Evolutionary conservation across 305 asterid genomes (phyloP).

Genomic region (Rubia tinctorum): DNA sequence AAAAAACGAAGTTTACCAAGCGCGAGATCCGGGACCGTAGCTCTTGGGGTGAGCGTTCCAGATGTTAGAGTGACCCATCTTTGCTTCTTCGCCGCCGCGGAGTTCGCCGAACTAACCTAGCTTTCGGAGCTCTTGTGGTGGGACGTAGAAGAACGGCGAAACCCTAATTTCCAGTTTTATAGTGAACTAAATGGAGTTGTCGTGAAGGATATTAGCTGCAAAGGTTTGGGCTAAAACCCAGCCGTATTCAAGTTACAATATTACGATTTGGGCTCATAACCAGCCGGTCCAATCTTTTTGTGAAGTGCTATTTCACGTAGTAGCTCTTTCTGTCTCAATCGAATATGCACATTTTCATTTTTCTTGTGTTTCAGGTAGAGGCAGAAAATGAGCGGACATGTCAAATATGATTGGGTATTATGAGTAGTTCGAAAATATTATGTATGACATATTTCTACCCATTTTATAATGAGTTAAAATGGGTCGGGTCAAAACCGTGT

Average conservation of each 20-base stretch:
- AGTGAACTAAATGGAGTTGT: neutral
- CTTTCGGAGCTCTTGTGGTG: neutral
- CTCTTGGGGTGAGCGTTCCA: conserved; percentile 41
- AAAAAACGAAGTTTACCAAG: conserved; percentile 15
- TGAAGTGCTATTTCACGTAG: neutral
- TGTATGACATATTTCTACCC: too few relatives aligned
- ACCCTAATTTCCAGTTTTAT: neutral
- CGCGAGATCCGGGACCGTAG: conserved; percentile 36
- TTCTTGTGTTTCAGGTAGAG: too few relatives aligned
- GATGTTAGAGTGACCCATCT: conserved; percentile 33
- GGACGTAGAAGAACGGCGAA: neutral
- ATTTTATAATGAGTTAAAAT: too few relatives aligned
- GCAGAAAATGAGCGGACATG: too few relatives aligned
- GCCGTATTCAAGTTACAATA: too few relatives aligned
- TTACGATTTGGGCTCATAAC: neutral
- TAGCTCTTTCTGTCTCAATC: neutral
- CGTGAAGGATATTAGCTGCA: neutral
- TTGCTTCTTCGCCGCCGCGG: neutral
- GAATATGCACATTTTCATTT: too few relatives aligned
- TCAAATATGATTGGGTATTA: too few relatives aligned
- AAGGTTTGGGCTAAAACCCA: neutral
- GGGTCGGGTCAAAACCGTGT: too few relatives aligned
- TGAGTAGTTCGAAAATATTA: too few relatives aligned
- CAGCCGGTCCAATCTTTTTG: neutral
- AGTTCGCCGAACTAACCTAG: neutral